phyloP scores from a whole-genome alignment of 257 asterid species.

The Solanum paucissectum region DNA sequence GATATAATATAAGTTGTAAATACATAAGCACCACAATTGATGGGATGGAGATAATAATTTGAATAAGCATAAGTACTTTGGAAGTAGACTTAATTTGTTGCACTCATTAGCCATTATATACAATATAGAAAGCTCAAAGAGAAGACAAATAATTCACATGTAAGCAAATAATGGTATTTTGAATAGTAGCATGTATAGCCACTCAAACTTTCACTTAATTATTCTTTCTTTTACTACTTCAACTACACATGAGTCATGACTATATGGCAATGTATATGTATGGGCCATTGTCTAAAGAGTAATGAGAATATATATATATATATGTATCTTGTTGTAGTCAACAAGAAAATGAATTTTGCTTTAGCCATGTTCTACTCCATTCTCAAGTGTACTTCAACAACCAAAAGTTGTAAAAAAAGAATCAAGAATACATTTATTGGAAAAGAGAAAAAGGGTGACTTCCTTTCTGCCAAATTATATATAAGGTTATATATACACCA shows the following conservation, averaged over 20 bases:
- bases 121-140: neutral
- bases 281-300: neutral
- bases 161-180: constrained; percentile 2
- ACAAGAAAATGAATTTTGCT: neutral
- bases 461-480: neutral
- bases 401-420: neutral
- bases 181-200: neutral
- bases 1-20: neutral
- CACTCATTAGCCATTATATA: neutral
- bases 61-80: neutral
- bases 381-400: neutral
- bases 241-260: neutral
- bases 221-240: neutral
- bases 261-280: neutral
- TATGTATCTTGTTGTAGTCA: neutral
- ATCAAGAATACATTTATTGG: neutral
- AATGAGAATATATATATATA: neutral
- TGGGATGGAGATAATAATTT: neutral
- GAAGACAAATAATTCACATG: neutral
- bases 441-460: neutral
- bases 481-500: neutral
- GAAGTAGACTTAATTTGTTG: neutral
- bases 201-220: neutral
- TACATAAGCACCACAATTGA: neutral
- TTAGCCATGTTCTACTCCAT: neutral